phyloP scores from a whole-genome alignment of 495 filamentous ascomycete species.

The Daldinia decipiens region DNA sequence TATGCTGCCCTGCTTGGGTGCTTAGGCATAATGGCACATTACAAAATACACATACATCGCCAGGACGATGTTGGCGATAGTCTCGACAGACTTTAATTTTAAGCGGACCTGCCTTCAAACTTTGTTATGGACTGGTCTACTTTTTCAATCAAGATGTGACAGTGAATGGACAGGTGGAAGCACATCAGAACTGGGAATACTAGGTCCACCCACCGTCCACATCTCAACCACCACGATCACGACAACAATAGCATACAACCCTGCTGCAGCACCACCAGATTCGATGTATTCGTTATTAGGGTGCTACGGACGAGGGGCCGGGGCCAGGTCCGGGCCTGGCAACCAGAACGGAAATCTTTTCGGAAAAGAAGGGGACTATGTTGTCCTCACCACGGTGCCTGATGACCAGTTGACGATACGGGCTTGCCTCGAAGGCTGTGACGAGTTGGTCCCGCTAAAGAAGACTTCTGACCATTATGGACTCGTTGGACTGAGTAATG shows the following conservation, averaged over 20 bases:
- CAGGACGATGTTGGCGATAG: constrained; percentile 30
- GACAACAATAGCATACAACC: constrained; percentile 41
- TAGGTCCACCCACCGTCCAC: constrained; percentile 18
- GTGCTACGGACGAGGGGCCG: constrained; percentile 16
- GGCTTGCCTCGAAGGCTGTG: constrained; percentile 32
- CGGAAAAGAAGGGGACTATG: constrained; percentile 15
- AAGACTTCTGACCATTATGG: constrained; percentile 9
- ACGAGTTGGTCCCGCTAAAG: background rate
- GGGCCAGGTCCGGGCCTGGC: background rate
- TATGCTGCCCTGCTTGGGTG: constrained; percentile 13
- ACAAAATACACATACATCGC: constrained; percentile 16
- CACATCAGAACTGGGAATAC: constrained; percentile 28
- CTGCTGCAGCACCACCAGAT: constrained; percentile 23
- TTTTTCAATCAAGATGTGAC: constrained; percentile 34
- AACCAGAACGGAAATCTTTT: constrained; percentile 21
- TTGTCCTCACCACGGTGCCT: background rate
- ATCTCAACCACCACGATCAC: constrained; percentile 39
- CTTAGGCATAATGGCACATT: constrained; percentile 29
- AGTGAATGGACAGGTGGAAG: constrained; percentile 12
- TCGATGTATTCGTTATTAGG: constrained; percentile 31
- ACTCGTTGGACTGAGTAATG: constrained; percentile 34
- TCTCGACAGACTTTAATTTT: constrained; percentile 25
- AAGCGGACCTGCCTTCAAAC: constrained; percentile 24
- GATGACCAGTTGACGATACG: constrained; percentile 26
- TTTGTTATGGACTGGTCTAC: constrained; percentile 33